A percentile compares a stretch with the other conserved stretches of the same genome.
Conservation (phyloP, 179 eudicot genomes). For the Amaranthus tricolor region DNA sequence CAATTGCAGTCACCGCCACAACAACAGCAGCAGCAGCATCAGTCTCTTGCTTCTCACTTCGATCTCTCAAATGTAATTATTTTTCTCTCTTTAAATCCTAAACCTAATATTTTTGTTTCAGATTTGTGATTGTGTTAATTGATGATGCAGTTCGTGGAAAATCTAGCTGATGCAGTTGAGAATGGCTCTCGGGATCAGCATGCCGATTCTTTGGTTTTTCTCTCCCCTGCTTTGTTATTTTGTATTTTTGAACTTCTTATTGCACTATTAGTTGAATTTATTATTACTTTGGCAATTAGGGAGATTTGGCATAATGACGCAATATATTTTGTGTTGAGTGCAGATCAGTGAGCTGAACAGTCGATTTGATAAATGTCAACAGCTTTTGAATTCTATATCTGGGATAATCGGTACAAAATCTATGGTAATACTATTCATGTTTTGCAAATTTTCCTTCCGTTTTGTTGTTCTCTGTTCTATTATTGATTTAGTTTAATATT, state of each 20-base stretch:
- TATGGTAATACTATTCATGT: constrained; percentile 44
- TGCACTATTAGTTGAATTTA: background rate
- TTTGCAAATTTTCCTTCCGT: background rate
- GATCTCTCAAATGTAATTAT: constrained; percentile 59
- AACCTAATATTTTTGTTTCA: background rate
- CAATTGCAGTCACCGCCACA: constrained; percentile 15
- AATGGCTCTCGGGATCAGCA: constrained; percentile 86
- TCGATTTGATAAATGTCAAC: constrained; percentile 95
- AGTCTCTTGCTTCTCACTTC: constrained; percentile 86
- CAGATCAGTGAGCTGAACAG: constrained; percentile 75
- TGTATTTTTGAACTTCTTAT: background rate
- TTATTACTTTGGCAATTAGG: background rate
- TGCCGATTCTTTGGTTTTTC: constrained; percentile 74
- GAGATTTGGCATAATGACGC: constrained; percentile 4
- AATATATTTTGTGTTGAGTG: constrained; percentile 4
- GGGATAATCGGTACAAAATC: constrained; percentile 66
- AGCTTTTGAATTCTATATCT: constrained; percentile 76
- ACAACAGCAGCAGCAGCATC: constrained; percentile 45
- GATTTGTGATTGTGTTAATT: constrained; percentile 17
- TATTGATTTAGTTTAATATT: background rate
- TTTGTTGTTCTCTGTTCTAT: background rate
- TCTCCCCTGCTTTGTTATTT: background rate
- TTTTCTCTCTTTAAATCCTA: background rate
- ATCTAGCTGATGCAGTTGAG: constrained; percentile 73
- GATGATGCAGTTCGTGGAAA: constrained; percentile 80